Base-by-base conservation (phyloP, 2,329 filamentous ascomycete genomes). In the Verticillium isaacii region DNA sequence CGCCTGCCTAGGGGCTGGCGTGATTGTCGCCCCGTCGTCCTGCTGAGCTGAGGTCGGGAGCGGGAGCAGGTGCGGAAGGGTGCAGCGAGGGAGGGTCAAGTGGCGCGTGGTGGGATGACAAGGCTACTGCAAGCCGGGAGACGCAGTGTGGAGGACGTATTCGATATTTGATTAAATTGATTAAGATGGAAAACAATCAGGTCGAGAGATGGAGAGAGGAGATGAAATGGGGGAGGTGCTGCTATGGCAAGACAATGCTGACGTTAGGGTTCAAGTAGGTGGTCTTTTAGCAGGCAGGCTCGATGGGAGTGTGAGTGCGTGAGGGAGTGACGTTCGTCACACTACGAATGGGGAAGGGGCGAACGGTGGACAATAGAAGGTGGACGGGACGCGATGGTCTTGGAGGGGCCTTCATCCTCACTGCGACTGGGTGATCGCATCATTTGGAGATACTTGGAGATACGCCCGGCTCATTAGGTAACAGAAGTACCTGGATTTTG, bases 1-100 rank as follows among this genome's bases (percentile, higher is more conserved):
- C 72, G 60, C 62, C 61, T 50, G 17, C n/a, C 19, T 50, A 9
- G 23, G 29, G 45, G 45, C 45, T 50, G 45, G 45, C 45, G 45
- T n/a, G 39, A n/a, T 45, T 19, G 39, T 45, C 39, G 39, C 37
- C 37, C 17, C 17, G 37, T 39, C 37, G 39, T 45, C 2, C 15
- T 23, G 45, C 9, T n/a, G 45, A 23, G 45, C 45, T 9, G 45
- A n/a, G 45, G 45, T 8, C 45, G 45, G 45, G 45, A 23, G 29
- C 29, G 29, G 29, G 29, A 29, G 29, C 29, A 29, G 29, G 29
- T 6, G 29, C 29, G 29, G 29, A 29, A 5, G 19, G 17, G 45
- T 50, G 45, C 45, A 50, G 45, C n/a, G 41, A 23, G 41, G n/a
- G 19, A 23, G n/a, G 45, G n/a, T 23, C 45, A 25, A n/a, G 9